These are phyloP conservation scores for Trypanosoma caninum DNA, from an alignment of 208 protist species.

Conservation along the genomic window DNA sequence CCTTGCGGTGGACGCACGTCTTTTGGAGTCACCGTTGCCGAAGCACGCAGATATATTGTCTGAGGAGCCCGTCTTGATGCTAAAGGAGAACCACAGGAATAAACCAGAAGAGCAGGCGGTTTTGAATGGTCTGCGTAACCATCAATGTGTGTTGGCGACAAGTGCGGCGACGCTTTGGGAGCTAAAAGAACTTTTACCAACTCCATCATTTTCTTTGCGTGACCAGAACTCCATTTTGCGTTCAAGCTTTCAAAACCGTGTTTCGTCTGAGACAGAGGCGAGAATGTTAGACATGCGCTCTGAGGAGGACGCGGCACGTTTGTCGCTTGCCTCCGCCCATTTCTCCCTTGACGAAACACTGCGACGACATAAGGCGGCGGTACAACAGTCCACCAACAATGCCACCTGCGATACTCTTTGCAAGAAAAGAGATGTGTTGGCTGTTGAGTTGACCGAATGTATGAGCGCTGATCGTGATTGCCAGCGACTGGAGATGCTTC, in stretches of 20 bases:
- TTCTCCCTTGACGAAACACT: constrained; percentile 24
- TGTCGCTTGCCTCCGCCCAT: constrained; percentile 23
- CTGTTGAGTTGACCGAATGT: constrained; percentile 28
- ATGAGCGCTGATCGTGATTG: constrained; percentile 42
- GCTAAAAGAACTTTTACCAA: constrained; percentile 3
- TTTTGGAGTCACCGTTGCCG: background rate
- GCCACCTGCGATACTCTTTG: constrained; percentile 2
- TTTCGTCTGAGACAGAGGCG: background rate
- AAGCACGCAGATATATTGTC: background rate
- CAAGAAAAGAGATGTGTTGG: constrained; percentile 31
- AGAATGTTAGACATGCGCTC: constrained; percentile 2
- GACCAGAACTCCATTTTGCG: constrained; percentile 19
- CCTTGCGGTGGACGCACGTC: background rate
- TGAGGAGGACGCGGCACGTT: constrained; percentile 27
- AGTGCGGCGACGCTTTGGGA: constrained; percentile 10
- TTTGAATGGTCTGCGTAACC: background rate
- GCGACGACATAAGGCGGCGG: constrained; percentile 8
- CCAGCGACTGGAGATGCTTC: constrained; percentile 35
- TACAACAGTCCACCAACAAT: background rate
- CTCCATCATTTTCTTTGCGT: constrained; percentile 1
- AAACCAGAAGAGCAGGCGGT: background rate
- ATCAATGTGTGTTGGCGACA: constrained; percentile 2
- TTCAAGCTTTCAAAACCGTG: background rate
- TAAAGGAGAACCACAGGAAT: constrained; percentile 1
- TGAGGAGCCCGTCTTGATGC: background rate